phyloP scores from a whole-genome alignment of 257 asterid genomes.

The Prunella vulgaris region DNA sequence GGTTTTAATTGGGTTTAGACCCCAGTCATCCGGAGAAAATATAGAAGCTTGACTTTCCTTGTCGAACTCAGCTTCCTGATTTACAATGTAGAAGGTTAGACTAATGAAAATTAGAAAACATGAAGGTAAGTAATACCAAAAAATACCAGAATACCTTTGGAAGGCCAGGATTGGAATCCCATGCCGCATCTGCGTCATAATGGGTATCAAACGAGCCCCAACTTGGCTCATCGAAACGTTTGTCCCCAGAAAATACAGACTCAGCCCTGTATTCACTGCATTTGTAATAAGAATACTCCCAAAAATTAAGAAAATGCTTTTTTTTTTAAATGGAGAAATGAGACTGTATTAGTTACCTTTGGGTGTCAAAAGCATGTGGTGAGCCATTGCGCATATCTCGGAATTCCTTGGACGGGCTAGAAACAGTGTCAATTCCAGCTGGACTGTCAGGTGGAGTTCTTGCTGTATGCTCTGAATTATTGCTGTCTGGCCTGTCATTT shows the following conservation, averaged over 20 bases:
- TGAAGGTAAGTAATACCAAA: slow-evolving; percentile 5
- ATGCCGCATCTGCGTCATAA: slow-evolving; percentile 60
- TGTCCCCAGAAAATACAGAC: slow-evolving; percentile 46
- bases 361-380: slow-evolving; percentile 62
- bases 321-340: background rate
- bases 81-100: slow-evolving; percentile 17
- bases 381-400: slow-evolving; percentile 66
- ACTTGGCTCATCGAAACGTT: slow-evolving; percentile 61
- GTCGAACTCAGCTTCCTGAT: slow-evolving; percentile 54
- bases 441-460: slow-evolving; percentile 77
- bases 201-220: slow-evolving; percentile 75
- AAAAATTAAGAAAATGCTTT: too few relatives aligned
- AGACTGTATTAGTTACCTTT: slow-evolving; percentile 42
- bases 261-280: slow-evolving; percentile 67
- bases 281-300: too few relatives aligned
- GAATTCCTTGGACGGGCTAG: slow-evolving; percentile 54
- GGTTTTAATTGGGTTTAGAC: slow-evolving; percentile 76
- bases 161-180: slow-evolving; percentile 50
- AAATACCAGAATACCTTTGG: slow-evolving; percentile 42
- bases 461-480: slow-evolving; percentile 38
- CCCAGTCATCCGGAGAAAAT: slow-evolving; percentile 70
- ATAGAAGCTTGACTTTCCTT: slow-evolving; percentile 41
- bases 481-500: slow-evolving; percentile 36
- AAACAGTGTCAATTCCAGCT: slow-evolving; percentile 44
- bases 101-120: background rate